Conservation (phyloP, 1,284 basidiomycete genomes). For the Ceratobasidium sp. region DNA sequence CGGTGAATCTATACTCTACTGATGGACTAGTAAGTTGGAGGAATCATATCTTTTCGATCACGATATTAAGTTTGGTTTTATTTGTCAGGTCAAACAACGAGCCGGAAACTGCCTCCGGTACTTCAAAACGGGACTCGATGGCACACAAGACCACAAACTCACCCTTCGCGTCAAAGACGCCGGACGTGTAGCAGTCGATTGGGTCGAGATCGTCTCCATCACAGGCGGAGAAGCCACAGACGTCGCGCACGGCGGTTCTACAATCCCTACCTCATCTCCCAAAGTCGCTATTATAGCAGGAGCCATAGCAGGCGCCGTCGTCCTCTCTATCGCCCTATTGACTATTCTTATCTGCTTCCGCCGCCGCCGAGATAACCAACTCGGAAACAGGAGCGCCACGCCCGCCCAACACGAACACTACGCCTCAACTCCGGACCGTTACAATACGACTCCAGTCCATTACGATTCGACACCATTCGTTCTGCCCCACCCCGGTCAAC, state of each 20-base stretch:
- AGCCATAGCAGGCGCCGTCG: constrained; percentile 20
- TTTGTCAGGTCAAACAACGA: constrained; percentile 42
- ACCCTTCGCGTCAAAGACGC: constrained; percentile 25
- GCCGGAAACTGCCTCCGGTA: constrained; percentile 39
- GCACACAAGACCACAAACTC: constrained; percentile 14
- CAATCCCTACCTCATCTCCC: neutral
- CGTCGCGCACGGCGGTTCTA: neutral
- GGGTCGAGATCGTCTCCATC: constrained; percentile 24
- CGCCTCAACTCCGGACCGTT: too few species aligned
- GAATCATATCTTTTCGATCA: too few species aligned
- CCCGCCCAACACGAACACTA: neutral
- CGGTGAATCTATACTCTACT: constrained; percentile 35
- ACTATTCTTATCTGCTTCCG: constrained; percentile 17
- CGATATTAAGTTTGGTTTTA: neutral
- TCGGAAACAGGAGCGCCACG: neutral
- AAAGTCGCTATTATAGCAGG: constrained; percentile 32
- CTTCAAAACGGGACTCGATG: constrained; percentile 30
- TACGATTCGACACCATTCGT: neutral
- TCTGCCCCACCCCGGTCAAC: neutral
- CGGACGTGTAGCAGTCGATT: constrained; percentile 32
- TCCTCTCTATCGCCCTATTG: constrained; percentile 21
- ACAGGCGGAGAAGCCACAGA: neutral
- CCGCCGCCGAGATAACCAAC: neutral
- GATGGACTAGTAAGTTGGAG: constrained; percentile 17
- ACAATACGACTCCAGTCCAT: too few species aligned